phyloP scores from a whole-genome alignment of 257 asterid genomes.

The Voacanga thouarsii region DNA sequence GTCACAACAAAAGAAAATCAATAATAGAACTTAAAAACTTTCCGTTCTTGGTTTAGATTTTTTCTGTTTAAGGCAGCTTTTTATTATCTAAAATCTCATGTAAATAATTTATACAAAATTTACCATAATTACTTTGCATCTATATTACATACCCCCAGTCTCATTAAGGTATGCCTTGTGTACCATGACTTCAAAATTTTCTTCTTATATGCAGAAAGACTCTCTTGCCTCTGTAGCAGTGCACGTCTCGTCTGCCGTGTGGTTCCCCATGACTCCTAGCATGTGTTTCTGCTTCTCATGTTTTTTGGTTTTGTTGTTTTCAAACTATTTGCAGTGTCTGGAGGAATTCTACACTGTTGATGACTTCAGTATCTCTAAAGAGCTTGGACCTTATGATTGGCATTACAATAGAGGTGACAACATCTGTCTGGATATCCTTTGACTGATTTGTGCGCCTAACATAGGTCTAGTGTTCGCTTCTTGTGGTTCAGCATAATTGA shows the following conservation, averaged over 20 bases:
- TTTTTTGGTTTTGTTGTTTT: background rate
- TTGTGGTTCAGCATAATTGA: slow-evolving; percentile 2
- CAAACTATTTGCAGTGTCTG: background rate
- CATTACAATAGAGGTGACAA: slow-evolving; percentile 9
- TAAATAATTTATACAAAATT: background rate
- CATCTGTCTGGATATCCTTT: background rate
- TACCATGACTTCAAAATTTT: background rate
- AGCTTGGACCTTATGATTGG: slow-evolving; percentile 15
- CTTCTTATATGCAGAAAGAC: background rate
- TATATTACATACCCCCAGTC: background rate
- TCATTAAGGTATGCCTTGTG: background rate
- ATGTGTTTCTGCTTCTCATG: background rate
- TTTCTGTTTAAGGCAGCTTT: background rate
- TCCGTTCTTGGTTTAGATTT: background rate
- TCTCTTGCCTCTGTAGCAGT: background rate
- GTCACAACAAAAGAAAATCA: background rate
- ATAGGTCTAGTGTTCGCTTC: background rate
- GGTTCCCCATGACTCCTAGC: background rate
- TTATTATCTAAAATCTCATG: background rate
- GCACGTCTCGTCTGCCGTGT: background rate
- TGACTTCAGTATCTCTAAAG: background rate
- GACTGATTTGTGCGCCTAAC: background rate
- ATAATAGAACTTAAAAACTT: background rate
- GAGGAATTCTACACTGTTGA: slow-evolving; percentile 8
- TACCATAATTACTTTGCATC: background rate